Conservation (phyloP, 2,329 filamentous ascomycete genomes). For the Aspergillus sp. region DNA sequence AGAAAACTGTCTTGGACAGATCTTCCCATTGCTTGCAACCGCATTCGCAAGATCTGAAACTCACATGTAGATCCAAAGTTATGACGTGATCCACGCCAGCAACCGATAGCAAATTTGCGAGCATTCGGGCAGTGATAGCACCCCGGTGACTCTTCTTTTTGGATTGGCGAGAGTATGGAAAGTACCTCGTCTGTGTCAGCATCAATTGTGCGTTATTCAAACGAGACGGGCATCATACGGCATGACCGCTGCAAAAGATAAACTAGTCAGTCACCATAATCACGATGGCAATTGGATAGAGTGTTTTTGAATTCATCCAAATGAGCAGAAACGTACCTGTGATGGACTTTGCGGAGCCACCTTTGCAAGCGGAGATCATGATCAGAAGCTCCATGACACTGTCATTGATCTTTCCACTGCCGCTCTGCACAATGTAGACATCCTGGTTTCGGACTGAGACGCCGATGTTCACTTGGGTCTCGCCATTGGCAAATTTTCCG, state of each 20-base stretch:
- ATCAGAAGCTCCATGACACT: slow-evolving; percentile 99
- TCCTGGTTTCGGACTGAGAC: slow-evolving; percentile 87
- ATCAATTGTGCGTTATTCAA: slow-evolving; percentile 22
- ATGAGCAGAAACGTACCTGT: slow-evolving; percentile 63
- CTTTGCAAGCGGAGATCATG: slow-evolving; percentile 98
- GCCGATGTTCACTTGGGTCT: slow-evolving; percentile 65
- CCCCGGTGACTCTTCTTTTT: slow-evolving; percentile 98
- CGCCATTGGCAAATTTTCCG: slow-evolving; percentile 65
- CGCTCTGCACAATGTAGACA: slow-evolving; percentile 97
- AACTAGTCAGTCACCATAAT: slow-evolving; percentile 11
- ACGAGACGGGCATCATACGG: slow-evolving; percentile 38
- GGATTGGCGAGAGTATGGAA: slow-evolving; percentile 97
- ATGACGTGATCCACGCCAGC: slow-evolving; percentile 97
- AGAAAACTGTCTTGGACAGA: slow-evolving; percentile 2
- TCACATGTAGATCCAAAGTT: slow-evolving; percentile 85
- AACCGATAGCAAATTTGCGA: slow-evolving; percentile 88
- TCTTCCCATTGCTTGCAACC: slow-evolving; percentile 1
- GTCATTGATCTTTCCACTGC: slow-evolving; percentile 93
- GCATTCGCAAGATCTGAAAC: slow-evolving; percentile 19
- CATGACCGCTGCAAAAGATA: slow-evolving; percentile 36
- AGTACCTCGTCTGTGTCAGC: slow-evolving; percentile 59
- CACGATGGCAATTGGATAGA: background rate
- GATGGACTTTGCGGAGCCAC: slow-evolving; percentile 92
- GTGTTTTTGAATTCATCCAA: background rate
- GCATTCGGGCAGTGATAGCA: slow-evolving; percentile 93